These are phyloP conservation scores for Ustilago trichophora DNA, from an alignment of 1,284 basidiomycete species.

Conservation along the genomic window DNA sequence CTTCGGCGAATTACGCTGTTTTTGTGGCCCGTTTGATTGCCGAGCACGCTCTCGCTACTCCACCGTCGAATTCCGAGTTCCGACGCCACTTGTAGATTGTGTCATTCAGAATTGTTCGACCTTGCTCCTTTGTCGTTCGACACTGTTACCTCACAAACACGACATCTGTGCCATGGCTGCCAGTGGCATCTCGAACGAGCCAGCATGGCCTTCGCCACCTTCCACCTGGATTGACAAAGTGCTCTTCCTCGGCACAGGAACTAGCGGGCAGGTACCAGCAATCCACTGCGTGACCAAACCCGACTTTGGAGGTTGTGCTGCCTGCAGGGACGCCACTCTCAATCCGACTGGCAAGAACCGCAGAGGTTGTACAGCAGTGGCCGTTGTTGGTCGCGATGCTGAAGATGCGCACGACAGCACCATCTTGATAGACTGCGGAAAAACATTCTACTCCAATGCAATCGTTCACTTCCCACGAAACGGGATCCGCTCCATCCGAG, in stretches of 20 bases:
- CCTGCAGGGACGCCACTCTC: conserved; percentile 55
- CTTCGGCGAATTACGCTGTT: too few relatives aligned
- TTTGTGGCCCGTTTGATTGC: too few relatives aligned
- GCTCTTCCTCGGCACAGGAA: conserved; percentile 62
- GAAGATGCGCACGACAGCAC: conserved; percentile 24
- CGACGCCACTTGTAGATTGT: too few relatives aligned
- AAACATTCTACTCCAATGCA: conserved; percentile 60
- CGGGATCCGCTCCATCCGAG: conserved; percentile 51
- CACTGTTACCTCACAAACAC: too few relatives aligned
- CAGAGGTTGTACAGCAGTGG: conserved; percentile 50
- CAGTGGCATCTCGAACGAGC: background rate
- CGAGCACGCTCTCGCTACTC: too few relatives aligned
- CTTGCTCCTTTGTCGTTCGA: too few relatives aligned
- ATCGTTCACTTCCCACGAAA: conserved; percentile 45
- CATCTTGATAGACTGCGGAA: conserved; percentile 64
- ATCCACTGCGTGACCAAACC: conserved; percentile 54
- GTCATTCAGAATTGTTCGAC: background rate
- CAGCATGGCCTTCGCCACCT: conserved; percentile 13
- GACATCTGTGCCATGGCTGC: background rate
- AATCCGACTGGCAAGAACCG: conserved; percentile 55
- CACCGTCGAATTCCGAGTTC: too few relatives aligned
- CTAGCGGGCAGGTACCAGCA: conserved; percentile 59
- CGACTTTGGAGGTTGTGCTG: conserved; percentile 44
- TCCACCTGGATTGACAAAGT: conserved; percentile 55
- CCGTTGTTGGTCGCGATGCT: conserved; percentile 38